Conservation (phyloP, 1,139 yeast genomes). For the Nakaseomyces kungkrabaensis region DNA sequence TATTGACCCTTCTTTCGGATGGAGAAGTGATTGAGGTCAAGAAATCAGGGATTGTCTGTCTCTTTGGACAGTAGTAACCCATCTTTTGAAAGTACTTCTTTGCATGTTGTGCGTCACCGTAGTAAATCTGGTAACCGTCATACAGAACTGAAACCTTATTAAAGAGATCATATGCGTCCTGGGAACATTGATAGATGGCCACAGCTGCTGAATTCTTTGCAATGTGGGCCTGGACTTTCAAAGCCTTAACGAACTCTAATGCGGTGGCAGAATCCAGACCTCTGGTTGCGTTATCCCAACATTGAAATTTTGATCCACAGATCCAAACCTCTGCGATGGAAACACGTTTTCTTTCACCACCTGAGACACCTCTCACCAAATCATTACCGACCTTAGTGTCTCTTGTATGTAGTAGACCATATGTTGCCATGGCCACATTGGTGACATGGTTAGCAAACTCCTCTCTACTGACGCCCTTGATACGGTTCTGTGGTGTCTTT, state of each 20-base stretch:
- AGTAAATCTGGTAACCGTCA: constrained; percentile 69
- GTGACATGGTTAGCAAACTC: constrained; percentile 53
- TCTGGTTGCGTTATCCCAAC: constrained; percentile 69
- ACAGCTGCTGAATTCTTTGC: constrained; percentile 53
- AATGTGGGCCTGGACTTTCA: constrained; percentile 53
- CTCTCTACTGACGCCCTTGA: constrained; percentile 48
- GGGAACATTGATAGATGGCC: constrained; percentile 76
- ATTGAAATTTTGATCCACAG: constrained; percentile 52
- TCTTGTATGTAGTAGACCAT: constrained; percentile 57
- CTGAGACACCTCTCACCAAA: constrained; percentile 67
- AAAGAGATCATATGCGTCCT: constrained; percentile 64
- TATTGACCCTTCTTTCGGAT: constrained; percentile 43
- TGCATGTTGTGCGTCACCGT: constrained; percentile 53
- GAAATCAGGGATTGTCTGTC: constrained; percentile 80
- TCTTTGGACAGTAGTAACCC: constrained; percentile 64
- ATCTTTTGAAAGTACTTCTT: constrained; percentile 49
- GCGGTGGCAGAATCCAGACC: constrained; percentile 75
- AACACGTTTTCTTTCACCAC: constrained; percentile 77
- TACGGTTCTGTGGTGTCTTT: constrained; percentile 58
- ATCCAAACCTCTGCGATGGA: constrained; percentile 61
- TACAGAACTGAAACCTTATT: constrained; percentile 67
- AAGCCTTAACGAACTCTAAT: constrained; percentile 58
- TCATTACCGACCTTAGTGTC: constrained; percentile 63
- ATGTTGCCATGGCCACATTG: constrained; percentile 62
- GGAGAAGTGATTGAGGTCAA: constrained; percentile 73